Base-by-base conservation (phyloP, 2,329 filamentous ascomycete species). In the Plenodomus tracheiphilus region DNA sequence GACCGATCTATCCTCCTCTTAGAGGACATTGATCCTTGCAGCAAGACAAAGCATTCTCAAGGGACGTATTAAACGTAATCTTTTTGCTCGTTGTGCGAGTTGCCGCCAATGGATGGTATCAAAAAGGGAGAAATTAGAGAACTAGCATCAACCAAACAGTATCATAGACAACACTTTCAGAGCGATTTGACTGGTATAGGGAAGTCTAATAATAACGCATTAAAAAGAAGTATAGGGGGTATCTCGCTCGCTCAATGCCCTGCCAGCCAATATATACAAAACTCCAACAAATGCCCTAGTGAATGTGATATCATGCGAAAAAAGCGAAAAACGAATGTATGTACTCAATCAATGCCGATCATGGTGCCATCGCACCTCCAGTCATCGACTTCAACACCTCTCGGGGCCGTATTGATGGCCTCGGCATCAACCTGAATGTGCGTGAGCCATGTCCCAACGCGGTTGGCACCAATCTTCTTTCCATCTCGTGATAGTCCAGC, bases 361-460 rank as follows among this genome's bases (percentile, higher is more conserved):
- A 71, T 62, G 6, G 68, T 68, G 28, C 68, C 68, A 38, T 70
- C 67, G 36, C 63, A 59, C 47, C 63, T 59, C 68, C 69, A 71
- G 19, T 69, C 68, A 36, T 71, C 69, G 3, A 70, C 68, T 35
- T 70, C 68, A 11, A 70, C 69, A n/a, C 53, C 51, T 34, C 59
- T 53, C 0, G 66, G 59, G 25, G 65, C 63, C 2, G 69, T 69
- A 32, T 62, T 59, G 34, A 69, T 67, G 9, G 71, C 71, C 19
- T 73, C 70, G 21, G 61, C 53, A 40, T 74, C 71, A 20, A 70
- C 45, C 46, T 66, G 56, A 15, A 74, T 64, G 41, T 74, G 67
- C 39, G 54, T 68, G 32, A 74, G 62, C 71, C 71, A 74, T 22
- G 68, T 71, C 10, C 71, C 71, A 1, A 74, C 70, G 53, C 71